Base-by-base conservation (phyloP, 2,329 filamentous ascomycete species). In the Calonectria pauciramosa region DNA sequence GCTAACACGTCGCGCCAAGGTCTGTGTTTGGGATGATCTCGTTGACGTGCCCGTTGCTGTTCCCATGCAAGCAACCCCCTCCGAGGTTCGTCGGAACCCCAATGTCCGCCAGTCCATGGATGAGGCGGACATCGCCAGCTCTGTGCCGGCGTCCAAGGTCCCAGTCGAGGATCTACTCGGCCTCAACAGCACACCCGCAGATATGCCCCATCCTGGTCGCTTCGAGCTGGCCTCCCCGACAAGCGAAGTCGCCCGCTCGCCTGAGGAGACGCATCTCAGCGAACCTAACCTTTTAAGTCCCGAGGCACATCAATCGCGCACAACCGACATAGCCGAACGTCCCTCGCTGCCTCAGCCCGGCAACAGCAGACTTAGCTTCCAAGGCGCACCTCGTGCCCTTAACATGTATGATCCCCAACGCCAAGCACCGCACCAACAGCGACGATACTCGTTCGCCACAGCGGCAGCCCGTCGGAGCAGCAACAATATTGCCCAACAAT, bases 21-120 rank as follows among this genome's bases (percentile, higher is more conserved):
- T 99, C 23, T 98, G 96, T 81, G 96, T 99, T 16, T 99, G 97
- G 97, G 97, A 99, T 82, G 97, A 99, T 82, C 88, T 99, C 28
- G 97, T 99, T 28, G 97, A 99, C 81, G 94, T 99, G 20, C 97
- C 97, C 2, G 94, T 99, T 64, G 97, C 96, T 3, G 95, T 98
- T 38, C 96, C 96, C 30, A 93, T 99, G 89, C 93, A 95, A 65
- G 91, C 92, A 11, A 94, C 96, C 10, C 96, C 95, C 6, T 93
- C 93, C n/a, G 96, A 99, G 82, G 93, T 95, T 88, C 93, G 93
- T 73, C 91, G 94, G 69, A 92, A 92, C 78, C 76, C 90, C 90
- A 65, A 85, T 84, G 68, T 88, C 87, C 80, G 84, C 20, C 83
- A 82, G 71, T 89, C 84, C 81, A 91, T 88, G 84, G 93, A 97